Evolutionary conservation across 305 asterid species (phyloP).

Genomic region (Rubia occidens): DNA sequence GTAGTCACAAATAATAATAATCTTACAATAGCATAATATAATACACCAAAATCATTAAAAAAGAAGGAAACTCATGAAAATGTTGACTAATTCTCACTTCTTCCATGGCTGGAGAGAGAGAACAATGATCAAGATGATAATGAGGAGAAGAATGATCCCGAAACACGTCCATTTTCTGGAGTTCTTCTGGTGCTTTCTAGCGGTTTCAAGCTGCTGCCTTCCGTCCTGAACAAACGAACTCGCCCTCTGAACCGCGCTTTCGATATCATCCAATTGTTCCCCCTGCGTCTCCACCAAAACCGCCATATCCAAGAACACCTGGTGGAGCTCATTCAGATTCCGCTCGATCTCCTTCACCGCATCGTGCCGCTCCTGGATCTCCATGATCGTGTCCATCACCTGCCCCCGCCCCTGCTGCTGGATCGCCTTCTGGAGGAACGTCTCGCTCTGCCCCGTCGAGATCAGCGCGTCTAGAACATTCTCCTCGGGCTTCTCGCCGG

Average conservation of each 20-base stretch:
- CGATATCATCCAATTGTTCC: slow-evolving; percentile 52
- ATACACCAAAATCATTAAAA: background rate
- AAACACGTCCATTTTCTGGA: slow-evolving; percentile 48
- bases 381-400: slow-evolving; percentile 52
- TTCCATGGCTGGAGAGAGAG: slow-evolving; percentile 50
- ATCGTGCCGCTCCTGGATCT: slow-evolving; percentile 48
- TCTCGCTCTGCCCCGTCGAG: slow-evolving; percentile 50
- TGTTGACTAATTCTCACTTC: slow-evolving; percentile 2
- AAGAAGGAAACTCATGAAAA: background rate
- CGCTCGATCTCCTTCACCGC: slow-evolving; percentile 51
- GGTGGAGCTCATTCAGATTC: slow-evolving; percentile 45
- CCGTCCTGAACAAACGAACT: slow-evolving; percentile 38
- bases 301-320: slow-evolving; percentile 52
- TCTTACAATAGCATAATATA: background rate
- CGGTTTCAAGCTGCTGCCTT: slow-evolving; percentile 38
- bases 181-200: slow-evolving; percentile 44
- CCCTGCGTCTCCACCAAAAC: slow-evolving; percentile 50
- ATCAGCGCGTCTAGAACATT: slow-evolving; percentile 31
- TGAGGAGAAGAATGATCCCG: slow-evolving; percentile 36
- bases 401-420: slow-evolving; percentile 60
- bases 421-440: slow-evolving; percentile 51
- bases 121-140: slow-evolving; percentile 38
- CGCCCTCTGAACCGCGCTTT: slow-evolving; percentile 46
- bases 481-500: slow-evolving; percentile 53
- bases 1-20: background rate